Conservation (phyloP, 345 rosid species). For the Citrus unshiu region DNA sequence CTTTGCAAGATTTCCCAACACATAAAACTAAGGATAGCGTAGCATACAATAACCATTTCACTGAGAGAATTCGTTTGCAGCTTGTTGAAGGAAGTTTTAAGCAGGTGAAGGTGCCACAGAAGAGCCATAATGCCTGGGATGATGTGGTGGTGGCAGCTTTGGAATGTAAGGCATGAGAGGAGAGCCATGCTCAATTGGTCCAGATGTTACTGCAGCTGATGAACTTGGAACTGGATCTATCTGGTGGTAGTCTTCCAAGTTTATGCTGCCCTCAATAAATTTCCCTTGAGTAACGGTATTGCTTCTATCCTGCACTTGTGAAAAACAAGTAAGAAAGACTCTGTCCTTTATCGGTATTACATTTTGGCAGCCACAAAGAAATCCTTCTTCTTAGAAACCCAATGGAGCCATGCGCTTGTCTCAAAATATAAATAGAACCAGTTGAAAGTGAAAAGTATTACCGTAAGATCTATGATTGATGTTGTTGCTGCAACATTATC, state of each 20-base stretch:
- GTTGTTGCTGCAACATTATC: not conserved
- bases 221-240: constrained; percentile 13
- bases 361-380: not conserved
- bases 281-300: not conserved
- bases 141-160: constrained; percentile 5
- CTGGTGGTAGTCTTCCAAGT: constrained; percentile 4
- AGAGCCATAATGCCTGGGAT: not conserved
- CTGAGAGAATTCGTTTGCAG: not conserved
- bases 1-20: not conserved
- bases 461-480: not conserved
- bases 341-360: not conserved
- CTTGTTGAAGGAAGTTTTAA: not conserved
- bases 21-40: not conserved
- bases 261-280: not conserved
- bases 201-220: not conserved
- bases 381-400: not conserved
- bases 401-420: not conserved
- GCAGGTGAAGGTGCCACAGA: not conserved
- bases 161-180: constrained; percentile 16
- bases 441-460: not conserved
- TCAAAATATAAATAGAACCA: not conserved
- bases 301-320: not conserved
- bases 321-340: not conserved
- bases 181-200: not conserved
- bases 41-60: not conserved